Percentiles rank a stretch among this genome's conserved stretches.
Evolutionary conservation across 306 rosid species (phyloP).

Genomic region (Prosopis cineraria): DNA sequence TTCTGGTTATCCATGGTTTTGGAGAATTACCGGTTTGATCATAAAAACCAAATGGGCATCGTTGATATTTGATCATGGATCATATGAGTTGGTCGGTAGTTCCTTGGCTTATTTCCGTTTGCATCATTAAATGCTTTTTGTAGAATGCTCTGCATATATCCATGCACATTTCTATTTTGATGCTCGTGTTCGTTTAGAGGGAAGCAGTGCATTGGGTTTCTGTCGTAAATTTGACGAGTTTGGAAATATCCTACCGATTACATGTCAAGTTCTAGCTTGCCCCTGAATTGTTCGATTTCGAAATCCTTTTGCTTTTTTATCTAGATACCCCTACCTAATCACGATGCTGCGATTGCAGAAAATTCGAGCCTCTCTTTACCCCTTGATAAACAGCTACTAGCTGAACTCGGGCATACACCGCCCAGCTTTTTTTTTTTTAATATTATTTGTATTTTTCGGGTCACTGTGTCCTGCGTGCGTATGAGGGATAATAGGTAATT

Average conservation of each 20-base stretch:
- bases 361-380: neutral
- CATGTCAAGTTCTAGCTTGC: neutral
- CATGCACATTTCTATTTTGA: neutral
- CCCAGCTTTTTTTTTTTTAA: neutral
- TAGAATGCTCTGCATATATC: neutral
- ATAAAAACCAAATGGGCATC: neutral
- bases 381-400: neutral
- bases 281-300: neutral
- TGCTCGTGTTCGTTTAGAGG: neutral
- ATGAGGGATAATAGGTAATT: neutral
- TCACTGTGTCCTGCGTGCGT: too few species aligned
- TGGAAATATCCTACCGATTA: neutral
- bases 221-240: neutral
- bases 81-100: neutral
- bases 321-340: neutral
- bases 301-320: neutral
- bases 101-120: neutral
- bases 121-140: neutral
- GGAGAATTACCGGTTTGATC: slow-evolving; percentile 13
- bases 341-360: neutral
- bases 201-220: neutral
- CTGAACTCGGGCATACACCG: neutral
- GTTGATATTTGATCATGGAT: neutral
- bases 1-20: neutral
- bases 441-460: too few species aligned